These are phyloP conservation scores for Bassia scoparia DNA, from an alignment of 148 eudicot species.

Conservation along the genomic window DNA sequence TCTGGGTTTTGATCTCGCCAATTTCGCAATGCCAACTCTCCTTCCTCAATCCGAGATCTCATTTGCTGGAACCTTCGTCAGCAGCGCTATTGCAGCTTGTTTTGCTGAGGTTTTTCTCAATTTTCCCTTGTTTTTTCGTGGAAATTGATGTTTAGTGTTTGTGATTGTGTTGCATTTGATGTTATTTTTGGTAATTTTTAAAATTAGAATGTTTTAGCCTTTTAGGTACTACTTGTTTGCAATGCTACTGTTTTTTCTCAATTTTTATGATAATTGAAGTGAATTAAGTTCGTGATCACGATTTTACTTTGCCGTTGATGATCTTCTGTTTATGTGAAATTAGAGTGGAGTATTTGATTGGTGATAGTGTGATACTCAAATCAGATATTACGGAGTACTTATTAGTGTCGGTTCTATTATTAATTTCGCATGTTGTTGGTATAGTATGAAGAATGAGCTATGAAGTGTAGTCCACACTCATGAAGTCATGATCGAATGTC, in stretches of 20 bases:
- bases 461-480: background rate
- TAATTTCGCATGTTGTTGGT: background rate
- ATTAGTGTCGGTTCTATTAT: background rate
- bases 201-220: background rate
- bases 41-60: slow-evolving; percentile 53
- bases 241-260: no score
- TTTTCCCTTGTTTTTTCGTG: background rate
- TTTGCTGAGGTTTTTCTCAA: slow-evolving; percentile 53
- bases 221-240: no score
- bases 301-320: background rate
- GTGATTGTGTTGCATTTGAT: background rate
- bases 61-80: slow-evolving; percentile 50
- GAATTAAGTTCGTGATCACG: background rate
- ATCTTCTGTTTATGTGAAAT: background rate
- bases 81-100: slow-evolving; percentile 73
- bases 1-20: slow-evolving; percentile 4
- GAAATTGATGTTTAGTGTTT: background rate
- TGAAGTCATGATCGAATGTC: background rate
- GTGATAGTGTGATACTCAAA: background rate
- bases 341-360: background rate
- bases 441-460: background rate
- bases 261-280: background rate
- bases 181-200: background rate
- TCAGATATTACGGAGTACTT: no score
- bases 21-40: slow-evolving; percentile 51